Evolutionary conservation across 1,139 yeast genomes (phyloP).

Genomic region (Yamadazyma dendronema): DNA sequence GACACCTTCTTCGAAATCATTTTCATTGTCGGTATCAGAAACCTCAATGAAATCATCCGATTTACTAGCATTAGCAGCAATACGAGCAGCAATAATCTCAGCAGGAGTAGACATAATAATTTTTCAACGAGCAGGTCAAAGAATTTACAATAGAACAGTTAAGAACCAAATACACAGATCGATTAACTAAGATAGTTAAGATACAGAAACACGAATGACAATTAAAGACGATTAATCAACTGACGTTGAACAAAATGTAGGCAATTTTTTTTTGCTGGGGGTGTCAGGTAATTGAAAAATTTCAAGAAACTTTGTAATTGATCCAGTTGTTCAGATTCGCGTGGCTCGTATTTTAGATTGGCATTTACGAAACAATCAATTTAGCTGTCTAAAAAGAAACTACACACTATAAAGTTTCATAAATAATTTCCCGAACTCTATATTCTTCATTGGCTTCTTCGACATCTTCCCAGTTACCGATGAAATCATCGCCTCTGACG

Average conservation of each 20-base stretch:
- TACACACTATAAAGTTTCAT: slow-evolving; percentile 37
- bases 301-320: too few species aligned
- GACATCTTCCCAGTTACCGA: slow-evolving; percentile 78
- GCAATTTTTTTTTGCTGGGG: background rate
- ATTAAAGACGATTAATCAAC: background rate
- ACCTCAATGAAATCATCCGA: slow-evolving; percentile 9
- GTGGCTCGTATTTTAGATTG: background rate
- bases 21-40: slow-evolving; percentile 11
- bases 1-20: slow-evolving; percentile 10
- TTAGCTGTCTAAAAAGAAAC: background rate
- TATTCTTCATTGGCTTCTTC: slow-evolving; percentile 88
- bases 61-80: slow-evolving; percentile 27
- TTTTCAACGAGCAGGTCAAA: background rate
- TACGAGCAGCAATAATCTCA: slow-evolving; percentile 57
- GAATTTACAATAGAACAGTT: background rate
- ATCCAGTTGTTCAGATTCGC: background rate
- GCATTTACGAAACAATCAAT: background rate
- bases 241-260: background rate
- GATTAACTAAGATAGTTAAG: background rate
- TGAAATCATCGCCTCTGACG: slow-evolving; percentile 85
- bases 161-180: background rate
- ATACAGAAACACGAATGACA: background rate
- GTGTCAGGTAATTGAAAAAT: background rate
- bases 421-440: slow-evolving; percentile 58
- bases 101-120: slow-evolving; percentile 57